These are phyloP conservation scores for Strigomonas culicis DNA, from an alignment of 208 protist genomes.

Conservation along the genomic window DNA sequence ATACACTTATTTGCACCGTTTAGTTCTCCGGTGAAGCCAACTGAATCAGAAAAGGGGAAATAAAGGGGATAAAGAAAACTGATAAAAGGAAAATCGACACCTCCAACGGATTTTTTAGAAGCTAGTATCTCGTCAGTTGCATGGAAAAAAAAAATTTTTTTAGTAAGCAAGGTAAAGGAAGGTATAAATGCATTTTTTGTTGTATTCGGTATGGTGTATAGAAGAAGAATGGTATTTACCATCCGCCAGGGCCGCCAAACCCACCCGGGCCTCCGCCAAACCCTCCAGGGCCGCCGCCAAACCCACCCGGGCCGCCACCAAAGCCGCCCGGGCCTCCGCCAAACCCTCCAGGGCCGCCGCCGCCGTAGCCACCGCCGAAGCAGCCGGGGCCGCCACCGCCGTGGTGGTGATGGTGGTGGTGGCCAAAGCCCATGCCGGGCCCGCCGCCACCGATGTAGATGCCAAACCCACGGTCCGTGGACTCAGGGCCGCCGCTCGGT, in stretches of 20 bases:
- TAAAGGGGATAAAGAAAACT: too few relatives aligned
- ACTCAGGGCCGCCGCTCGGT: too few relatives aligned
- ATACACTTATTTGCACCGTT: not conserved
- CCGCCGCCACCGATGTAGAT: not conserved
- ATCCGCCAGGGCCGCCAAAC: not conserved
- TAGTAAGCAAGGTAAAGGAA: not conserved
- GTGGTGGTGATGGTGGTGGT: not conserved
- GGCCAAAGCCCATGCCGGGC: not conserved
- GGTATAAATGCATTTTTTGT: too few relatives aligned
- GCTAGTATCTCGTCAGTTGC: too few relatives aligned
- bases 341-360: not conserved
- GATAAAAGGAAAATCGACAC: too few relatives aligned
- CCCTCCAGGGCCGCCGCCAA: not conserved
- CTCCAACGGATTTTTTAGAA: too few relatives aligned
- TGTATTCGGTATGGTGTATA: too few relatives aligned
- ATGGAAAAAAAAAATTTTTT: too few relatives aligned
- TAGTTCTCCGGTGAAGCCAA: too few relatives aligned
- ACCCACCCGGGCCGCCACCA: not conserved
- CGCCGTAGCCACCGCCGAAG: not conserved
- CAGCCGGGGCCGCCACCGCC: not conserved
- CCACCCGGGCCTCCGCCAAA: not conserved
- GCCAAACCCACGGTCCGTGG: not conserved
- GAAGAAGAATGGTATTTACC: too few relatives aligned
- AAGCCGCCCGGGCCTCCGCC: not conserved
- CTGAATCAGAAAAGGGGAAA: too few relatives aligned